Evolutionary conservation across 2,329 filamentous ascomycete genomes (phyloP).

Genomic region (Madurella fahalii): DNA sequence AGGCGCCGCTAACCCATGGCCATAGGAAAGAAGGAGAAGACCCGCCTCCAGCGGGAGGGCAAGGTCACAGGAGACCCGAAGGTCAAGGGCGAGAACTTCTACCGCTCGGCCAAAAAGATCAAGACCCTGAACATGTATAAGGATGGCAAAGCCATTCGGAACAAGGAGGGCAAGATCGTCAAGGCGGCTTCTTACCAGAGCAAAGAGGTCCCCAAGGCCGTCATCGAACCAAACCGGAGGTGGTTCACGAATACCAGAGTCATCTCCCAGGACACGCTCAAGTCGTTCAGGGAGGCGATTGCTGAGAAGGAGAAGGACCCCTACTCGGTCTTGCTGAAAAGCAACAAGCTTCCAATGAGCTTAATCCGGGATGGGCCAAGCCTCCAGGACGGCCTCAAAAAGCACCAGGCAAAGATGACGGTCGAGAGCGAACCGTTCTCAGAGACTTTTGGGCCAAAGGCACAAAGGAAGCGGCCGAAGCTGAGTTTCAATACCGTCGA

Average conservation of each 20-base stretch:
- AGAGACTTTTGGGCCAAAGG: conserved; percentile 89
- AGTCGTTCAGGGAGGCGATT: conserved; percentile 85
- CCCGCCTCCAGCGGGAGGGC: conserved; percentile 77
- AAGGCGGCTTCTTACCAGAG: conserved; percentile 58
- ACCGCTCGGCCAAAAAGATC: conserved; percentile 83
- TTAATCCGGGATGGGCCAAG: conserved; percentile 73
- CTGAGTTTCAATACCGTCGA: conserved; percentile 75
- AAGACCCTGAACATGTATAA: conserved; percentile 89
- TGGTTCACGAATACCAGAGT: conserved; percentile 95
- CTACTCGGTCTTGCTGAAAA: conserved; percentile 84
- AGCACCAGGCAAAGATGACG: conserved; percentile 86
- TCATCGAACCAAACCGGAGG: conserved; percentile 92
- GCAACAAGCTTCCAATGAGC: conserved; percentile 95
- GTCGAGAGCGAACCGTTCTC: conserved; percentile 82
- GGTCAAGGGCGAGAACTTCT: conserved; percentile 97
- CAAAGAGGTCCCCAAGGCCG: conserved; percentile 72
- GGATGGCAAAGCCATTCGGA: conserved; percentile 76
- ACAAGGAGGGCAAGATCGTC: conserved; percentile 77
- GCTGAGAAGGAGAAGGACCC: conserved; percentile 86
- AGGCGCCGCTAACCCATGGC: conserved; percentile 25
- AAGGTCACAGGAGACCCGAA: conserved; percentile 91
- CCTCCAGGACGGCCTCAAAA: conserved; percentile 70
- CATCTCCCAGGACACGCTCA: conserved; percentile 84
- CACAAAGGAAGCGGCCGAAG: conserved; percentile 89
- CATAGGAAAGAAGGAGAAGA: conserved; percentile 84